Percentiles rank a stretch among this genome's conserved stretches.
These are phyloP conservation scores for Pichia sp. DNA, from an alignment of 1,139 yeast species.

Conservation along the genomic window DNA sequence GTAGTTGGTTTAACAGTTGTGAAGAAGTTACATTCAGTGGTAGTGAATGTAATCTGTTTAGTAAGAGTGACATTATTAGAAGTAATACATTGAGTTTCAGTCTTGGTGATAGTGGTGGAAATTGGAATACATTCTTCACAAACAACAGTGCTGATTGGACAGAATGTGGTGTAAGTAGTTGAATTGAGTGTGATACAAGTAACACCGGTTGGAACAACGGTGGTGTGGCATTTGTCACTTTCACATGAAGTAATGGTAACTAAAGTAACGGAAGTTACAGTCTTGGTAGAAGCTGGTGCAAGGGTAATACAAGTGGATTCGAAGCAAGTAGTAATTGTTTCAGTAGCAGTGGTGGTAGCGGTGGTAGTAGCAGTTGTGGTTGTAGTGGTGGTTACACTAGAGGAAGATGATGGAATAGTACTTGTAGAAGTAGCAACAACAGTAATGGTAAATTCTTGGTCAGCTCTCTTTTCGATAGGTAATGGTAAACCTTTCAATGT, in stretches of 20 bases:
- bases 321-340: slow-evolving; percentile 37
- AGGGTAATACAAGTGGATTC: slow-evolving; percentile 15
- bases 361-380: slow-evolving; percentile 1
- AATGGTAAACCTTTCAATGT: slow-evolving; percentile 15
- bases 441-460: slow-evolving; percentile 20
- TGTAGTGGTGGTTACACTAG: slow-evolving; percentile 8
- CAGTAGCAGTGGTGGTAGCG: slow-evolving; percentile 11
- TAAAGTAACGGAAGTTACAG: slow-evolving; percentile 16
- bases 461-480: slow-evolving; percentile 18
- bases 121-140: slow-evolving; percentile 10
- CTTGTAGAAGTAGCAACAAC: slow-evolving; percentile 19
- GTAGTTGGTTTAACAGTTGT: slow-evolving; percentile 22
- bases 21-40: slow-evolving; percentile 19
- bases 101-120: slow-evolving; percentile 24
- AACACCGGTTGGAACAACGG: slow-evolving; percentile 40
- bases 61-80: slow-evolving; percentile 13
- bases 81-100: slow-evolving; percentile 31
- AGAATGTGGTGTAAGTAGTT: slow-evolving; percentile 40
- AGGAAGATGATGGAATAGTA: slow-evolving; percentile 10
- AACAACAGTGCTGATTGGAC: slow-evolving; percentile 33
- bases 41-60: slow-evolving; percentile 16
- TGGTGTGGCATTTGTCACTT: slow-evolving; percentile 35
- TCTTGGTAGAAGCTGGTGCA: slow-evolving; percentile 9
- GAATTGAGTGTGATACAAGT: slow-evolving; percentile 33
- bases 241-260: slow-evolving; percentile 38